These are phyloP conservation scores for Botryotinia globosa DNA, from an alignment of 2,329 filamentous ascomycete genomes.

Conservation along the genomic window DNA sequence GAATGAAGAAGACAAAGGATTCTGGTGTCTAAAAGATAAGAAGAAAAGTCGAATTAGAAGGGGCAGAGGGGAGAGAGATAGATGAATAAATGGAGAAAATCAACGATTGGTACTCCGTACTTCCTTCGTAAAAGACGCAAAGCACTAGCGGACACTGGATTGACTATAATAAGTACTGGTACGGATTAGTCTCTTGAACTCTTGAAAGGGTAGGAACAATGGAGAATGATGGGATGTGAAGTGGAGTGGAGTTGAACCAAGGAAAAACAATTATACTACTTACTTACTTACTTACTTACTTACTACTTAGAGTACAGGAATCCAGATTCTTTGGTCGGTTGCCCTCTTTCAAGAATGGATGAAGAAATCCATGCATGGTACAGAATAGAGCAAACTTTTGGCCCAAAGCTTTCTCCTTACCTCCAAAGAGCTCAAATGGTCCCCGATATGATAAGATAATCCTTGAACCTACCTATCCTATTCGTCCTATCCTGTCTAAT, in stretches of 20 bases:
- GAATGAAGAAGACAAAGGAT: slow-evolving; percentile 7
- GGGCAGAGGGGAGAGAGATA: not conserved
- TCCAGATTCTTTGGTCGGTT: not conserved
- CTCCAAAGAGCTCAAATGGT: not conserved
- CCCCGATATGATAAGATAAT: not conserved
- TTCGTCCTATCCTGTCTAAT: not conserved
- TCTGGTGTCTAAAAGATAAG: not conserved
- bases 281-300: not conserved
- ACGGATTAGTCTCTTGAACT: slow-evolving; percentile 1
- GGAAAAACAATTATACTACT: slow-evolving; percentile 1
- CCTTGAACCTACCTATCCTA: not conserved
- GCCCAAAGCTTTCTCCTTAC: slow-evolving; percentile 12
- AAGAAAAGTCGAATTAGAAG: not conserved
- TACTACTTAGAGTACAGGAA: not conserved
- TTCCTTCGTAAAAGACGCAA: not conserved
- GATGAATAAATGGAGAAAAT: slow-evolving; percentile 2
- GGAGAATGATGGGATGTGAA: not conserved
- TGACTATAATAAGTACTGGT: not conserved
- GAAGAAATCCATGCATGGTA: not conserved
- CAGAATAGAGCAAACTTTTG: not conserved
- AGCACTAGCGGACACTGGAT: not conserved
- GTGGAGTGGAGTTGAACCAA: not conserved
- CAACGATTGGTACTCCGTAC: not conserved
- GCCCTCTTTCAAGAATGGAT: not conserved
- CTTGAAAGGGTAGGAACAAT: not conserved